Evolutionary conservation across 164 flowering plant species (phyloP), one percentile per base, ranked within the genome.

Genomic region (Santalum album): DNA sequence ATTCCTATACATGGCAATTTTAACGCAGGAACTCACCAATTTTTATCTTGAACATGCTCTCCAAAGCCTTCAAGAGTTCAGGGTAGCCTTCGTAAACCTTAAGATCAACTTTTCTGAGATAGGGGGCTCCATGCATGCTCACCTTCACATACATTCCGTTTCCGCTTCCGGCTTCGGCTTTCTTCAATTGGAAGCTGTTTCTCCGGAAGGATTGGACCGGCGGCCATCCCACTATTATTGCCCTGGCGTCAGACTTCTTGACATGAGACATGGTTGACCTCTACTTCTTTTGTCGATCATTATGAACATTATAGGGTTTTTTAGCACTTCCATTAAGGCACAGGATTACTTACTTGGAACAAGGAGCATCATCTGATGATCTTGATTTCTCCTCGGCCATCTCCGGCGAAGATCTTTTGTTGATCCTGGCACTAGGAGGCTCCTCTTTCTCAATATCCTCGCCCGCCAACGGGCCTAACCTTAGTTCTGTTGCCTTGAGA

Each of bases 121-220:
- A 87, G 49, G 96, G 96, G 12, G 87, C 92, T 58, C 96, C 96
- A 65, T 87, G 92, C 96, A 87, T 85, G 77, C 90, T 83, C 22
- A 87, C 96, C 71, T 87, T 87, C 65, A 87, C 82, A 49, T 70
- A 84, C 15, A 74, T 75, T 43, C 82, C 80, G 1, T 12, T 38
- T 15, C 69, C 47, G 23, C 65, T 55, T 58, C 76, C 86, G 1
- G 64, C 57, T 65, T 81, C 84, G 4, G 38, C 48, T 58, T 78
- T 83, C 72, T 75, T 78, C 9, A 67, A 29, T 47, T 69, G 76
- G 3, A 81, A 51, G 60, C 59, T 73, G 54, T 81, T 85, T 38
- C 77, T 88, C 73, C 90, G 54, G 64, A 68, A 78, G 3, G 94
- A 83, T 58, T 81, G 56, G 51, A 87, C 54, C 1, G 92, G 96